These are phyloP conservation scores for Solanum pimpinellifolium DNA, from an alignment of 257 asterid genomes.

Conservation along the genomic window DNA sequence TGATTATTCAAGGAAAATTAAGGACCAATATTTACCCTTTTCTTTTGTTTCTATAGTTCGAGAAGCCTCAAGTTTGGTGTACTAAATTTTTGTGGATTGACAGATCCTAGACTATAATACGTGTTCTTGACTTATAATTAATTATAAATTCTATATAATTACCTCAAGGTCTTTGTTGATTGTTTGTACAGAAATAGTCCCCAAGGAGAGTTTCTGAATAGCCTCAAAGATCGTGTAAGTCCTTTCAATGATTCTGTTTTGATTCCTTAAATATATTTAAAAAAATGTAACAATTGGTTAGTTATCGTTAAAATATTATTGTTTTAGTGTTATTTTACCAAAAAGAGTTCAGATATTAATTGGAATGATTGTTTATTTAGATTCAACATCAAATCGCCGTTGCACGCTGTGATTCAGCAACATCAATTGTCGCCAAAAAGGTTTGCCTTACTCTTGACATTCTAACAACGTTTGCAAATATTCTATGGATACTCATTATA, in stretches of 20 bases:
- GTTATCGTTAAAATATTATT: neutral
- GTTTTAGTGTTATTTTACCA: neutral
- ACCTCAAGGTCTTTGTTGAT: constrained; percentile 39
- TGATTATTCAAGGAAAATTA: neutral
- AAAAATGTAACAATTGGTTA: neutral
- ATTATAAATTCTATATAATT: neutral
- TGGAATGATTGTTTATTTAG: neutral
- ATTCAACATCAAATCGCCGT: neutral
- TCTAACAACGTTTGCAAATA: neutral
- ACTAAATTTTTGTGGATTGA: no score
- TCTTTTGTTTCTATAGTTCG: neutral
- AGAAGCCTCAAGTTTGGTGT: neutral
- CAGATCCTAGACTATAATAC: neutral
- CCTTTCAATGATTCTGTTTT: constrained; percentile 50
- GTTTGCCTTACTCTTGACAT: neutral
- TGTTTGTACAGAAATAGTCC: constrained; percentile 32
- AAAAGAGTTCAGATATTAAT: neutral
- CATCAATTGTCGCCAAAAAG: neutral
- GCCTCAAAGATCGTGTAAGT: constrained; percentile 55
- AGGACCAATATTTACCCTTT: neutral
- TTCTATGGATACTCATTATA: neutral
- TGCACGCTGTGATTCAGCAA: neutral
- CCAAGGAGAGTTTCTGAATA: constrained; percentile 28
- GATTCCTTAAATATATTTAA: constrained; percentile 51
- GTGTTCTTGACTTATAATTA: neutral